phyloP scores from a whole-genome alignment of 2,329 filamentous ascomycete genomes.

The Aspergillus sp. region DNA sequence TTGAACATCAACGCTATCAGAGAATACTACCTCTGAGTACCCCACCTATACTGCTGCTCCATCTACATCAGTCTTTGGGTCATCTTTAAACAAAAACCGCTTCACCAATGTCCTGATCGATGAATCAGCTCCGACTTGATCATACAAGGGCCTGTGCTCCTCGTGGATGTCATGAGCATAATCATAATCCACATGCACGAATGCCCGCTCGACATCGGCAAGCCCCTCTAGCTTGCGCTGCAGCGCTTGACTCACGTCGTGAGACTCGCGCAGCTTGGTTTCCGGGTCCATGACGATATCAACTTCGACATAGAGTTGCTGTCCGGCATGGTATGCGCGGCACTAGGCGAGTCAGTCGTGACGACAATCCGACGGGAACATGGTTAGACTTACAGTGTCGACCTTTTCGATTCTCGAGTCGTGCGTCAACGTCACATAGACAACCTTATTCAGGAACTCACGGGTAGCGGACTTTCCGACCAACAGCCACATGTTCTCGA shows the following conservation, averaged over 20 bases:
- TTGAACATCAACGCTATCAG: too few species aligned
- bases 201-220: neutral
- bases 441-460: conserved; percentile 1
- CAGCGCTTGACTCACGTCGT: neutral
- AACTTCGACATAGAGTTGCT: conserved; percentile 3
- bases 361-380: neutral
- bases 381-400: neutral
- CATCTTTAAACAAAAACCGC: neutral
- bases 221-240: neutral
- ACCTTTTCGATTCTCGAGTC: conserved; percentile 1
- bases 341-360: neutral
- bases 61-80: neutral
- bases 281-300: conserved; percentile 3
- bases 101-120: conserved; percentile 1
- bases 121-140: neutral
- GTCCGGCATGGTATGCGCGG: conserved; percentile 3
- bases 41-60: neutral
- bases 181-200: conserved; percentile 3
- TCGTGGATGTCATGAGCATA: conserved; percentile 1
- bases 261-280: neutral
- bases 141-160: conserved; percentile 3
- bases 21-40: too few species aligned
- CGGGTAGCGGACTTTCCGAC: neutral
- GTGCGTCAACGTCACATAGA: conserved; percentile 3
- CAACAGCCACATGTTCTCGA: conserved; percentile 2